Percentiles rank a stretch among this genome's conserved stretches.
Conservation (phyloP, 129 eudicot species). For the Smallanthus sonchifolius region DNA sequence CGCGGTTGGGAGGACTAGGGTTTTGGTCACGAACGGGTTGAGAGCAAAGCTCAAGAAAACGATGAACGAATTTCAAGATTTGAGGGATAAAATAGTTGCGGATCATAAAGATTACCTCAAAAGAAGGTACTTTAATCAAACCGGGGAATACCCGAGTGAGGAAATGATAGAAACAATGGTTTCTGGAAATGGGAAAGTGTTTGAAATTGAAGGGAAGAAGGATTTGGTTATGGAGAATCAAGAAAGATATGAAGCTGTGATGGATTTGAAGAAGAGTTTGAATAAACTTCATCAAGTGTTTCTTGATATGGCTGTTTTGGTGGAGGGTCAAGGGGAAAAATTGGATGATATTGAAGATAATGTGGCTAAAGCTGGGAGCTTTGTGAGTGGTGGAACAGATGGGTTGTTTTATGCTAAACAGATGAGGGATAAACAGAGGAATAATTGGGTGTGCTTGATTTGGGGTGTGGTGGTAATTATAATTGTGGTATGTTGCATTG, state of each 20-base stretch:
- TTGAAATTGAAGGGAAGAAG: conserved; percentile 41
- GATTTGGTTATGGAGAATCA: conserved; percentile 51
- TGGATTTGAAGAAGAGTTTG: conserved; percentile 66
- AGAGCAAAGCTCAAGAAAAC: conserved; percentile 52
- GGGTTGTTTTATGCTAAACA: conserved; percentile 78
- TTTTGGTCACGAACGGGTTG: conserved; percentile 62
- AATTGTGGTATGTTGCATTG: conserved; percentile 54
- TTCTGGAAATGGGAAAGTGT: conserved; percentile 46
- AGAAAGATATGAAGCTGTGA: conserved; percentile 70
- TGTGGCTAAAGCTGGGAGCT: conserved; percentile 67
- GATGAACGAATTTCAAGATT: conserved; percentile 57
- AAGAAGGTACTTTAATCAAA: conserved; percentile 61
- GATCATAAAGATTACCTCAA: conserved; percentile 63
- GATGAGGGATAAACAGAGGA: conserved; percentile 54
- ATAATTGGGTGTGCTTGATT: conserved; percentile 54
- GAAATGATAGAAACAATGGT: conserved; percentile 57
- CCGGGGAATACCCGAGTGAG: conserved; percentile 56
- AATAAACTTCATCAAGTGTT: conserved; percentile 83
- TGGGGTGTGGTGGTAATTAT: conserved; percentile 49
- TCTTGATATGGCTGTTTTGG: conserved; percentile 94
- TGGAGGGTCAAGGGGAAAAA: conserved; percentile 73
- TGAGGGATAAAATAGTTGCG: conserved; percentile 52
- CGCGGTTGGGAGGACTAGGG: conserved; percentile 59
- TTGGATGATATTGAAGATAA: conserved; percentile 74
- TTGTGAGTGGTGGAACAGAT: conserved; percentile 73